Percentiles rank a stretch among this genome's conserved stretches.
Conservation (phyloP, 2,329 filamentous ascomycete species). For the Pseudogymnoascus verrucosus region DNA sequence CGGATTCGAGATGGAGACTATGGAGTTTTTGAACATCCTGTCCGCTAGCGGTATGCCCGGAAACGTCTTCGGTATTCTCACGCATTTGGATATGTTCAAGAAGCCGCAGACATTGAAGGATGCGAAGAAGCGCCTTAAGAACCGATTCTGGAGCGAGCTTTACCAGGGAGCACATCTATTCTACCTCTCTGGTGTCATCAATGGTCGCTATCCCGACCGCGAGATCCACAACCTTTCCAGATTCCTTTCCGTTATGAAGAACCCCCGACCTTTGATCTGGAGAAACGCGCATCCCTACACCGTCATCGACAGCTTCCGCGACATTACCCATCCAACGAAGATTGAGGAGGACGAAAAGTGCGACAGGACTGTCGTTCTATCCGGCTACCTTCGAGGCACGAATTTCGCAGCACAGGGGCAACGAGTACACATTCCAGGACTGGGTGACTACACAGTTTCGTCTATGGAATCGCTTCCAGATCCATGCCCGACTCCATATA, state of each 20-base stretch:
- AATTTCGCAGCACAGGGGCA: slow-evolving; percentile 85
- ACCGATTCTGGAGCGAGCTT: slow-evolving; percentile 91
- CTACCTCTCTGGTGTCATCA: slow-evolving; percentile 92
- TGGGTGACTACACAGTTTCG: slow-evolving; percentile 79
- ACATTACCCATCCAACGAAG: slow-evolving; percentile 86
- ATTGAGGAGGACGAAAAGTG: slow-evolving; percentile 85
- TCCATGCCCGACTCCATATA: slow-evolving; percentile 86
- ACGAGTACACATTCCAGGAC: slow-evolving; percentile 81
- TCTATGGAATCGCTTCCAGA: slow-evolving; percentile 84
- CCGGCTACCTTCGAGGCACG: slow-evolving; percentile 88
- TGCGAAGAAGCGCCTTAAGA: slow-evolving; percentile 93
- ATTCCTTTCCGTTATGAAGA: slow-evolving; percentile 98
- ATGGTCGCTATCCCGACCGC: slow-evolving; percentile 91
- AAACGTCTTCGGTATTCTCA: slow-evolving; percentile 95
- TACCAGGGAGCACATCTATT: slow-evolving; percentile 97
- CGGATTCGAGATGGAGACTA: slow-evolving; percentile 99
- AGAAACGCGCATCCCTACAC: slow-evolving; percentile 93
- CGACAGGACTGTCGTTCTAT: slow-evolving; percentile 83
- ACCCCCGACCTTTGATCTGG: slow-evolving; percentile 92
- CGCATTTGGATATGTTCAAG: slow-evolving; percentile 89
- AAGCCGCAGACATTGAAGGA: slow-evolving; percentile 88
- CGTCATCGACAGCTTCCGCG: slow-evolving; percentile 86
- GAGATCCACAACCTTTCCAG: slow-evolving; percentile 93
- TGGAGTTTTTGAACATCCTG: slow-evolving; percentile 95
- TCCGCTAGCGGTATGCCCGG: slow-evolving; percentile 96